Evolutionary conservation across 805 yeast genomes (phyloP), one percentile per base, ranked within the genome.

Genomic region (Danielozyma ontarioensis): DNA sequence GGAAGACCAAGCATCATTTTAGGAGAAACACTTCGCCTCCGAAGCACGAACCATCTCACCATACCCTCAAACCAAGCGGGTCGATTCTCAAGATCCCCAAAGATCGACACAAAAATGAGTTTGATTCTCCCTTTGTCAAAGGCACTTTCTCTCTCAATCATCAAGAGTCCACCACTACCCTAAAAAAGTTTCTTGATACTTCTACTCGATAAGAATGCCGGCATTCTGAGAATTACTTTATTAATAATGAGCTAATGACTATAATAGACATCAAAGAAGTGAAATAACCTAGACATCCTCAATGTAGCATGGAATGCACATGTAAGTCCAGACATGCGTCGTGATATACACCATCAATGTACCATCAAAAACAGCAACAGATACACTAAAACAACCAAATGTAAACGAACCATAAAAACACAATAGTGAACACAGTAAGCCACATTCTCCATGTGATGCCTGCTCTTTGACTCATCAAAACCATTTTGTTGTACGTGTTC

Each of bases 361-460:
- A 3, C 42, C 49, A 19, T 42, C 44, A 11, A 33, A 17, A 1
- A 47, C 35, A 11, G 50, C 32, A 14, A 42, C 23, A 13, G 31
- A 36, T n/a, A 17, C 7, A 15, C 36, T 48, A 54, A 29, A 48
- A 46, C 27, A 63, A 33, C 73, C 73, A 67, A 17, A 66, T 62
- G 53, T 62, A 66, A 45, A 62, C 57, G 39, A 67, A 67, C 59
- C 62, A 63, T 28, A 59, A 24, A 31, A 56, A 48, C 17, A 66
- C 66, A 14, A 62, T 27, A 23, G 42, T 31, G 44, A 67, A 66
- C 38, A 67, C 69, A 21, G 46, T 42, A 27, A 64, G 46, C 73
- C 73, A 67, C 68, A 63, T 61, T 33, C 55, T 50, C 66, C 71
- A 67, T 28, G 62, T 53, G 29, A 67, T 64, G 3, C 73, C 73